phyloP scores from a whole-genome alignment of 768 basidiomycete species.

The Pleurotus cornucopiae region DNA sequence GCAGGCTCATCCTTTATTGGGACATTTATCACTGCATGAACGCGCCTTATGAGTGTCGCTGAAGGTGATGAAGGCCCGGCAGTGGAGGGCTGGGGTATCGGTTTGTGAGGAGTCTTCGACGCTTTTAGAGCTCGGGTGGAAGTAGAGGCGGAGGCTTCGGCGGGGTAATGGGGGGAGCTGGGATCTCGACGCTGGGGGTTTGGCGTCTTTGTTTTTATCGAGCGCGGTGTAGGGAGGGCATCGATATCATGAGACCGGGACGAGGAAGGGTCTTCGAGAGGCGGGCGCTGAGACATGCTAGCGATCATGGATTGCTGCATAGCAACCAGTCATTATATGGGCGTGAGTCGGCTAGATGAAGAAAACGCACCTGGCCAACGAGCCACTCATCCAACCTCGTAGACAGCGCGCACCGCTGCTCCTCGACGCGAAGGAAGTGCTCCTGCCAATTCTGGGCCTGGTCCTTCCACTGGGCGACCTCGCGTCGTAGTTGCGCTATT shows the following conservation, averaged over 20 bases:
- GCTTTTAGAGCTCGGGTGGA: not conserved
- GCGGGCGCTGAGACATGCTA: not conserved
- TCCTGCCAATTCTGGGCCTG: constrained; percentile 79
- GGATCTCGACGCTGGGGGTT: constrained; percentile 7
- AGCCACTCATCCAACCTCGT: constrained; percentile 57
- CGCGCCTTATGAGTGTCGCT: constrained; percentile 53
- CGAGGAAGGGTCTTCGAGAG: constrained; percentile 4
- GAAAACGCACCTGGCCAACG: constrained; percentile 40
- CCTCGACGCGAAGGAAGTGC: constrained; percentile 70
- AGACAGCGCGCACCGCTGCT: constrained; percentile 57
- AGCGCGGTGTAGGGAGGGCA: not conserved
- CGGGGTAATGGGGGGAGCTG: not conserved
- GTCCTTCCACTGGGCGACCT: constrained; percentile 69
- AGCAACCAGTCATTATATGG: not conserved
- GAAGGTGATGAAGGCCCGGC: constrained; percentile 10
- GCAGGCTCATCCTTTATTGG: constrained; percentile 51
- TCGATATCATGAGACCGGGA: not conserved
- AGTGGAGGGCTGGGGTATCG: constrained; percentile 9
- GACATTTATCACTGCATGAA: constrained; percentile 53
- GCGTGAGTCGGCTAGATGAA: not conserved
- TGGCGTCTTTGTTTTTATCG: not conserved
- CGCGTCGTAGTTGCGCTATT: constrained; percentile 57
- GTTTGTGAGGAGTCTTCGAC: constrained; percentile 5
- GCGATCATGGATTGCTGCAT: not conserved
- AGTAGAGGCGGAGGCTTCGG: constrained; percentile 12